These are phyloP conservation scores for Lotmaria passim DNA, from an alignment of 208 protist genomes.

Conservation along the genomic window DNA sequence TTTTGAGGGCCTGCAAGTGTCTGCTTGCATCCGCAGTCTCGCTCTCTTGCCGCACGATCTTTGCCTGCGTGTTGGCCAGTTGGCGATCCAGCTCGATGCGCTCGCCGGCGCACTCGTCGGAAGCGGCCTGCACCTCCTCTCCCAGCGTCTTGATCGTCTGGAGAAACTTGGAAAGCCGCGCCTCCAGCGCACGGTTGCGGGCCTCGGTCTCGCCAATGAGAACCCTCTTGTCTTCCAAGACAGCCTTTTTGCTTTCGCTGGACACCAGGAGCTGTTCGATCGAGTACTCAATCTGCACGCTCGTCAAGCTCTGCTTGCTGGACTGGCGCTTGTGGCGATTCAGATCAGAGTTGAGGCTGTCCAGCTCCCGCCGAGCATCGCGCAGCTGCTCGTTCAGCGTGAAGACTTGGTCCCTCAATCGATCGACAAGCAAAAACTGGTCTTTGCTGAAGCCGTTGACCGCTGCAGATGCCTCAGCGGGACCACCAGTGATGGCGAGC, in stretches of 20 bases:
- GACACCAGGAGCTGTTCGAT: conserved; percentile 64
- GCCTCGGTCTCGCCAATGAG: conserved; percentile 49
- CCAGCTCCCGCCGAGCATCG: conserved; percentile 56
- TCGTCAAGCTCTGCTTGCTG: conserved; percentile 50
- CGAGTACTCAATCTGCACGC: conserved; percentile 70
- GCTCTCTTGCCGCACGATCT: conserved; percentile 44
- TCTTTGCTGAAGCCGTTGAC: conserved; percentile 62
- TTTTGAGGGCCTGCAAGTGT: conserved; percentile 56
- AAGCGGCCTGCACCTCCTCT: conserved; percentile 47
- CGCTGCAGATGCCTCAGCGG: not conserved
- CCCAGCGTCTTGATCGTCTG: conserved; percentile 47
- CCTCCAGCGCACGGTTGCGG: conserved; percentile 57
- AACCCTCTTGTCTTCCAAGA: conserved; percentile 47
- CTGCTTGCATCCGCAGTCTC: conserved; percentile 59
- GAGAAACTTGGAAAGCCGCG: conserved; percentile 54
- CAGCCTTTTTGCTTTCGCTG: conserved; percentile 45
- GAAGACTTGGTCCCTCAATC: conserved; percentile 69
- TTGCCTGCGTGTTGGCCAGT: conserved; percentile 50
- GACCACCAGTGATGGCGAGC: conserved; percentile 6
- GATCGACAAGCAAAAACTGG: conserved; percentile 69
- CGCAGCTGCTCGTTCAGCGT: conserved; percentile 69
- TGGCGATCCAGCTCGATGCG: conserved; percentile 66
- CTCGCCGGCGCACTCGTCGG: conserved; percentile 52
- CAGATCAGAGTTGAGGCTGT: conserved; percentile 49
- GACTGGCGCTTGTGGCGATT: conserved; percentile 43